These are phyloP conservation scores for Epichloe festucae DNA, from an alignment of 2,329 filamentous ascomycete species.

Conservation along the genomic window DNA sequence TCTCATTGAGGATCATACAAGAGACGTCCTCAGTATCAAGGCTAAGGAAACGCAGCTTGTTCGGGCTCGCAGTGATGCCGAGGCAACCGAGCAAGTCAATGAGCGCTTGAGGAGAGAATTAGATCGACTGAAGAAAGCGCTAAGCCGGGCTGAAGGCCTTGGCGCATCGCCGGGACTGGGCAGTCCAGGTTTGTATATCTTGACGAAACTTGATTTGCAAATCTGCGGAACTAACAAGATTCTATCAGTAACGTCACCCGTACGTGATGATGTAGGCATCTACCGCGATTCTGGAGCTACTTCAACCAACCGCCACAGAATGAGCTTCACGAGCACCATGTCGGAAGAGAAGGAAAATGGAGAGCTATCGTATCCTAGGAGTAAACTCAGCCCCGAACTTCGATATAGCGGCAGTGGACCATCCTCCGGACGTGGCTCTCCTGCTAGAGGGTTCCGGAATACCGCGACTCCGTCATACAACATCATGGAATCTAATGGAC, in stretches of 20 bases:
- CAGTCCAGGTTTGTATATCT: conserved; percentile 21
- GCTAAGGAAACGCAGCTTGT: conserved; percentile 97
- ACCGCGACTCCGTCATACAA: conserved; percentile 21
- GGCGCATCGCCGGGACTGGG: conserved; percentile 23
- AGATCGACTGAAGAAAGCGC: conserved; percentile 82
- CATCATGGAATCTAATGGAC: conserved; percentile 16
- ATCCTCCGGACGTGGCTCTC: conserved; percentile 46
- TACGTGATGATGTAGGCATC: conserved; percentile 45
- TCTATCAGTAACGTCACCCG: conserved; percentile 34
- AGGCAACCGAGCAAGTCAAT: conserved; percentile 75
- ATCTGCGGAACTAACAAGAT: neutral
- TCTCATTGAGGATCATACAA: conserved; percentile 91
- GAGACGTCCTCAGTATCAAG: conserved; percentile 91
- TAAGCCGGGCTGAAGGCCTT: conserved; percentile 47
- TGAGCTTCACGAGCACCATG: conserved; percentile 51
- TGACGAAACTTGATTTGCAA: neutral
- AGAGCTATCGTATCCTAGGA: conserved; percentile 32
- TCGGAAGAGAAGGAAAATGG: conserved; percentile 72
- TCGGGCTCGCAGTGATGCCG: conserved; percentile 76
- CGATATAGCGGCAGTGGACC: conserved; percentile 35
- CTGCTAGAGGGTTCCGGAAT: conserved; percentile 40
- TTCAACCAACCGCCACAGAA: conserved; percentile 33
- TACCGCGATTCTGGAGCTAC: conserved; percentile 39
- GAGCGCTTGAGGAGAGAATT: conserved; percentile 78
- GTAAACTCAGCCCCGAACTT: conserved; percentile 43